Percentiles rank a stretch among this genome's conserved stretches.
Evolutionary conservation across 805 yeast species (phyloP).

Genomic region (Wickerhamia fluorescens): DNA sequence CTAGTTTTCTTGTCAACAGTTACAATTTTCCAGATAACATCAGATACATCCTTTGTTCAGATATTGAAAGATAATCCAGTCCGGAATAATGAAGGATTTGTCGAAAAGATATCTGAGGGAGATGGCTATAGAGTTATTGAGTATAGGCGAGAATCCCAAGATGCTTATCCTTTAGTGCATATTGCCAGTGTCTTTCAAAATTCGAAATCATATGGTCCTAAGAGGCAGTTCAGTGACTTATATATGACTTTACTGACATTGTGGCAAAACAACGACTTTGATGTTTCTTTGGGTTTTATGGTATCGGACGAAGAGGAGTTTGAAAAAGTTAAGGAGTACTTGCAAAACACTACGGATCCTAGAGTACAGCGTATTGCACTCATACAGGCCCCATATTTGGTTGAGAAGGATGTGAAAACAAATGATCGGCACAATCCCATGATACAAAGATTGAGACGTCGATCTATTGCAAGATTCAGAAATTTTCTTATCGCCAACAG

Average conservation of each 20-base stretch:
- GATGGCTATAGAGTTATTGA: too few species aligned
- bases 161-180: too few species aligned
- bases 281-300: background rate
- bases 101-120: too few species aligned
- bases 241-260: background rate
- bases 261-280: background rate
- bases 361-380: slow-evolving; percentile 15
- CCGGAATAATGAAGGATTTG: too few species aligned
- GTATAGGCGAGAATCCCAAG: too few species aligned
- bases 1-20: too few species aligned
- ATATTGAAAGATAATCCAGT: too few species aligned
- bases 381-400: slow-evolving; percentile 29
- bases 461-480: slow-evolving; percentile 30
- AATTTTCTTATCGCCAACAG: slow-evolving; percentile 26
- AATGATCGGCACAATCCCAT: slow-evolving; percentile 19
- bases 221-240: background rate
- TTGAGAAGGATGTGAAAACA: slow-evolving; percentile 11
- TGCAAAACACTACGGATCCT: slow-evolving; percentile 1
- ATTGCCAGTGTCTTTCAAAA: too few species aligned
- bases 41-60: too few species aligned
- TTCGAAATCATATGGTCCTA: too few species aligned
- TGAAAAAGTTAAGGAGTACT: slow-evolving; percentile 10
- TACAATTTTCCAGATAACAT: too few species aligned
- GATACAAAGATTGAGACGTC: slow-evolving; percentile 27
- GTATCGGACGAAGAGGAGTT: slow-evolving; percentile 13